phyloP scores from a whole-genome alignment of 2,329 filamentous ascomycete genomes.

The Pseudogymnoascus sp. region DNA sequence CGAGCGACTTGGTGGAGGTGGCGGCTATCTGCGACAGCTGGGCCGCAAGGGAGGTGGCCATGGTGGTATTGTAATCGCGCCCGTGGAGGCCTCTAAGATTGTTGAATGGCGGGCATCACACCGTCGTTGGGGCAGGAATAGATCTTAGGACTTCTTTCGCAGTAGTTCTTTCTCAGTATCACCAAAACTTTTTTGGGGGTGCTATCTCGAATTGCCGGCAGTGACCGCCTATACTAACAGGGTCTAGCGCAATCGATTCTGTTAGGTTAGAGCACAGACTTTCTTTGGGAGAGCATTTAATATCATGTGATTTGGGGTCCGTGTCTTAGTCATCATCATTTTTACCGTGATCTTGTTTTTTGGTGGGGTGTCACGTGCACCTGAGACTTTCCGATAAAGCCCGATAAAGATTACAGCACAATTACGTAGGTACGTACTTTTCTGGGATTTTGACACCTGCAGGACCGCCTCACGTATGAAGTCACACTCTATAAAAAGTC shows the following conservation, averaged over 20 bases:
- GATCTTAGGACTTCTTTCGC: not conserved
- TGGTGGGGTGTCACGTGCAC: not conserved
- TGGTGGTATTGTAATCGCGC: conserved; percentile 29
- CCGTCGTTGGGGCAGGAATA: conserved; percentile 1
- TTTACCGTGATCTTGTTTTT: not conserved
- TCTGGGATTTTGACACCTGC: not conserved
- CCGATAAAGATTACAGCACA: not conserved
- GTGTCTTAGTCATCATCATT: not conserved
- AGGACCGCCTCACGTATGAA: not conserved
- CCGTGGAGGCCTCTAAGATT: not conserved
- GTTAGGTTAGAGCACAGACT: not conserved
- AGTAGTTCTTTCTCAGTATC: conserved; percentile 6
- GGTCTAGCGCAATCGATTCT: not conserved
- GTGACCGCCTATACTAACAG: not conserved
- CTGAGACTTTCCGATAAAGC: not conserved
- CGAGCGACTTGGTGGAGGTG: conserved; percentile 80
- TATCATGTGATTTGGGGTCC: not conserved
- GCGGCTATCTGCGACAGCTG: conserved; percentile 90
- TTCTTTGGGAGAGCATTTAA: not conserved
- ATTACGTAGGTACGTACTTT: not conserved
- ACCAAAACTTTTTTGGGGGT: conserved; percentile 7
- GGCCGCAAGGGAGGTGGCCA: conserved; percentile 81
- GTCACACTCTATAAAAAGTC: not conserved
- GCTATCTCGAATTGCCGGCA: conserved; percentile 3
- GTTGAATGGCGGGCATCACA: conserved; percentile 7